Base-by-base conservation (phyloP, 1,284 basidiomycete genomes). In the Cutaneotrichosporon cavernicola region DNA sequence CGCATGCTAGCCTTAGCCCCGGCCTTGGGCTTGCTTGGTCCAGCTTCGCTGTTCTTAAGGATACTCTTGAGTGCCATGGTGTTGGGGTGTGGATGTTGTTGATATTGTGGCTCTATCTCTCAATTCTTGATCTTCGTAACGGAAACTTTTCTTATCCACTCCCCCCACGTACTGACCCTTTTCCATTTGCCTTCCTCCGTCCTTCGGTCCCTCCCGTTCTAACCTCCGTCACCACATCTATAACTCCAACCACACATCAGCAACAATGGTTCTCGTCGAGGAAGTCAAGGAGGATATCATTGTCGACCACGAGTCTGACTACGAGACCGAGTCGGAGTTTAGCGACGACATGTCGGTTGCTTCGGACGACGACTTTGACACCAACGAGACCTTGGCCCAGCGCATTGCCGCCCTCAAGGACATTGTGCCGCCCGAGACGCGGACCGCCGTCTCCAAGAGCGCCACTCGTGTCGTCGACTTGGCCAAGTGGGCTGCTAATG, bases 351-450 rank as follows among this genome's bases (percentile, higher is more conserved):
- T 72, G 53, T 71, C 69, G 21, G 63, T 73, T 51, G 61, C 71
- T 38, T 71, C 74, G 58, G 75, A 76, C 47, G 73, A 77, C 58
- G 73, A 74, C 61, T 70, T 72, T 60, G 69, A 72, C 59, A 63
- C 69, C 26, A 70, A 76, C 59, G 96, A 99, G 82, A 87, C 93
- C n/a, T 71, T 97, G 71, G 85, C 88, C 73, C 92, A 98, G 82
- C 91, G 96, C 65, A 73, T 99, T 74, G 85, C 86, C 64, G 96
- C 96, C 26, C 88, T 99, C 76, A 89, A 90, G 71, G 96, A 99
- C 84, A 97, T 99, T 75, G 88, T 99, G 10, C 90, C 94, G 2
- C 95, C 97, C 22, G 83, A 89, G 18, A 95, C 94, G 40, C 88
- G 97, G 67, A 87, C 90, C 70, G 83, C 83, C 70, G 86, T 98